These are phyloP conservation scores for Solanum habrochaites DNA, from an alignment of 257 asterid genomes.

Conservation along the genomic window DNA sequence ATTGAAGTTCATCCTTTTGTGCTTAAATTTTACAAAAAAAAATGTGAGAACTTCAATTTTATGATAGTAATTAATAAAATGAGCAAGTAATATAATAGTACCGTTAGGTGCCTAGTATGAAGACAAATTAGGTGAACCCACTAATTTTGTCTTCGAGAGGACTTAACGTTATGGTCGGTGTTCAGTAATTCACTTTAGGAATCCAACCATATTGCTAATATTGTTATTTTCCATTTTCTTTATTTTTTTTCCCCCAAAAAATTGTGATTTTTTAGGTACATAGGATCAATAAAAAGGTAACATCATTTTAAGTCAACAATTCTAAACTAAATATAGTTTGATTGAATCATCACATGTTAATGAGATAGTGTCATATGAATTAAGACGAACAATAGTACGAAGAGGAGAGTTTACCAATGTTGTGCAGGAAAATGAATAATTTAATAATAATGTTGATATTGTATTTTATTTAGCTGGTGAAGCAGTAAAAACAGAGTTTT, in stretches of 20 bases:
- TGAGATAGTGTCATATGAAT: not conserved
- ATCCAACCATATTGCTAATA: not conserved
- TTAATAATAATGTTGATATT: not conserved
- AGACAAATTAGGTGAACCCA: not conserved
- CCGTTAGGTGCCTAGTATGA: not conserved
- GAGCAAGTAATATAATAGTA: not conserved
- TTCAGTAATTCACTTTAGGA: not conserved
- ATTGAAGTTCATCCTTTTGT: too few relatives aligned
- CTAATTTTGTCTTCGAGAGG: not conserved
- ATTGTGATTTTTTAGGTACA: not conserved
- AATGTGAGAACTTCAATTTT: too few relatives aligned
- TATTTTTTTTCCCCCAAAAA: not conserved
- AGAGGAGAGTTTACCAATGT: not conserved
- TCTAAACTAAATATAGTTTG: too few relatives aligned
- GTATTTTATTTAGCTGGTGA: not conserved
- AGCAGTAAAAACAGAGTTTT: not conserved
- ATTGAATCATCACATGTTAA: fast-evolving
- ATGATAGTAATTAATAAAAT: too few relatives aligned
- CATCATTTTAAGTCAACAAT: not conserved
- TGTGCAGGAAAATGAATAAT: not conserved
- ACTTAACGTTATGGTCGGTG: not conserved
- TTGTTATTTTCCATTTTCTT: not conserved
- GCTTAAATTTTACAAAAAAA: not conserved
- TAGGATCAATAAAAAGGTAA: not conserved
- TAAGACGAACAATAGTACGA: not conserved